These are phyloP conservation scores for Penicillium arizonense DNA, from an alignment of 495 filamentous ascomycete genomes.

Conservation along the genomic window DNA sequence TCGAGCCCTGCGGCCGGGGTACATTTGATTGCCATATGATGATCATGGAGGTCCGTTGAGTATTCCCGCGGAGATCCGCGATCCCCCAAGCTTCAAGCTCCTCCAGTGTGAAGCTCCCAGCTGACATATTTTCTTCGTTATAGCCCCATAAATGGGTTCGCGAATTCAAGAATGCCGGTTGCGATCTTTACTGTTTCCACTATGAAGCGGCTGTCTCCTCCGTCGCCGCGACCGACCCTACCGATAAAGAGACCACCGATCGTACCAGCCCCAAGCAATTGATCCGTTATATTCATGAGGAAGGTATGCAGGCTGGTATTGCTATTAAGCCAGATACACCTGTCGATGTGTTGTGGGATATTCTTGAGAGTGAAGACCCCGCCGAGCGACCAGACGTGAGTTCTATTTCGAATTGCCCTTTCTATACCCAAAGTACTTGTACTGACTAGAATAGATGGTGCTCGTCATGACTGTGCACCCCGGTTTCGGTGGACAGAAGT, in stretches of 20 bases:
- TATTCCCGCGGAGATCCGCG: neutral
- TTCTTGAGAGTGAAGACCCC: conserved; percentile 68
- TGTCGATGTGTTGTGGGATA: conserved; percentile 87
- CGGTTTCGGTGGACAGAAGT: conserved; percentile 96
- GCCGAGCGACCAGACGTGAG: conserved; percentile 88
- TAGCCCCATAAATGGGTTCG: conserved; percentile 97
- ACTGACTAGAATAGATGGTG: conserved; percentile 70
- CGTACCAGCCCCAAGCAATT: conserved; percentile 79
- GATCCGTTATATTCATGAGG: conserved; percentile 84
- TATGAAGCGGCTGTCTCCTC: conserved; percentile 92
- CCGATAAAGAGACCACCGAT: conserved; percentile 56
- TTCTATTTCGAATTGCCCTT: conserved; percentile 9
- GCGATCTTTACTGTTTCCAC: conserved; percentile 99
- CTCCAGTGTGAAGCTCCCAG: neutral
- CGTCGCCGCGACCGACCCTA: conserved; percentile 77
- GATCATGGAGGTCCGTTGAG: conserved; percentile 78
- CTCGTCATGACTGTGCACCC: conserved; percentile 98
- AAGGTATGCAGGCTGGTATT: conserved; percentile 87
- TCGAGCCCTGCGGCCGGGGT: conserved; percentile 62
- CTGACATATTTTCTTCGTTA: neutral
- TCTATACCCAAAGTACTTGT: neutral
- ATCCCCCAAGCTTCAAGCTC: neutral
- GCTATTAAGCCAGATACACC: conserved; percentile 92
- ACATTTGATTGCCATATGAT: conserved; percentile 99
- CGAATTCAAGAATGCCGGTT: conserved; percentile 89